Evolutionary conservation across 306 rosid genomes (phyloP), one percentile per base, ranked within the genome.

Genomic region (Canavalia gladiata): DNA sequence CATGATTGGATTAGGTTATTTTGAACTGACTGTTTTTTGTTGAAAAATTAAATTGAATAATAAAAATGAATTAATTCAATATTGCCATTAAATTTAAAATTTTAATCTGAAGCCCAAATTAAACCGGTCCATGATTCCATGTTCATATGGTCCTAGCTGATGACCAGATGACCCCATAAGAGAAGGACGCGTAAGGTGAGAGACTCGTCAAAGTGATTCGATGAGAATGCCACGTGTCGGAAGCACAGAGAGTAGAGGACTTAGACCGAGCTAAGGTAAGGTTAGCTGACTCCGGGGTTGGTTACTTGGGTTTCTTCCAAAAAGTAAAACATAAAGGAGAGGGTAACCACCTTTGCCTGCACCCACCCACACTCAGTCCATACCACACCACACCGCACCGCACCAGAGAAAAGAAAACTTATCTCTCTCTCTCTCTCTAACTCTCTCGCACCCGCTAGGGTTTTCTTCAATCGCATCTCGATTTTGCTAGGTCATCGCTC

Each of bases 141-240:
- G 13, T 47, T 8, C 2, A 47, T 10, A 9, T 2, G 64, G 11
- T 1, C 10, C 8, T 9, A 43, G 18, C 4, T 5, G 68, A 77
- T 29, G 75, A 18, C 25, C 25, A 34, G 42, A 4, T 6, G 35
- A 29, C 13, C 13, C 6, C 9, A 59, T 58, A 5, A n/a, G 60
- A 57, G 56, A 57, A 7, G 25, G 80, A 72, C 79, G 84, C 76
- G 84, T 77, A 68, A 69, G 64, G 12, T 34, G 71, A 73, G 5
- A 54, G 83, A 76, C 75, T 65, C 57, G 88, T 82, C 87, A 78
- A 86, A 81, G 55, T 65, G 56, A 73, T 34, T 72, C 68, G 30
- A 6, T 28, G 18, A 8, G 83, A 75, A 41, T 34, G 90, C 77
- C 92, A 89, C 95, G 95, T 83, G 95, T 83, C 37, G 11, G 1